Base-by-base conservation (phyloP, 1,139 yeast species). In the Hanseniaspora uvarum region DNA sequence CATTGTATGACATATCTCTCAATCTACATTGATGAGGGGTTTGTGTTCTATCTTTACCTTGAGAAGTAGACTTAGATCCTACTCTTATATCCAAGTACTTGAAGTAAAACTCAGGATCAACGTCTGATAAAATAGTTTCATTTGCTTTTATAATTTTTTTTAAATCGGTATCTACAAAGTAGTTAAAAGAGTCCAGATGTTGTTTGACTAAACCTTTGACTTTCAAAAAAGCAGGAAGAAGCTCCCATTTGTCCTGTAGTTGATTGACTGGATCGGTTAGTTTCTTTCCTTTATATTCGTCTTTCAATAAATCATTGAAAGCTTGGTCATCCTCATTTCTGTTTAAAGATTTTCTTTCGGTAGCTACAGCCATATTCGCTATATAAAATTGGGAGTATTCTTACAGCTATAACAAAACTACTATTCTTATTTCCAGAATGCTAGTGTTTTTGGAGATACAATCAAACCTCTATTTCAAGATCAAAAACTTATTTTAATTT, bases 1-100 rank as follows among this genome's bases (percentile, higher is more conserved):
- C 97, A 41, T 95, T 85, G 63, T 92, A 92, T 0, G 97, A 87
- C 72, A 92, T 75, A 63, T 92, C 99, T 68, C 99, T 79, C 59
- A 92, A 74, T 59, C 99, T 78, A 70, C 99, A 92, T 68, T 92
- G 97, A 63, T 92, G 99, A 1, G 99, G 99, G 0, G 95, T 87
- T 52, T 87, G 67, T 59, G 83, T 66, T 31, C 68, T 65, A 51
- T 70, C 74, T 39, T 65, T 70, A 1, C 74, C 70, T 3, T 75
- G 65, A 10, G 79, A 73, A 7, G 76, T 70, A 10, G 84, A 78
- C 61, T 76, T 81, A 62, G 80, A 79, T 8, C 94, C 97, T 23
- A 92, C 89, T 62, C 97, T 75, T 60, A 92, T 92, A 66, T 92
- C 97, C 58, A 86, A 75, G 66, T 92, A 92, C 62, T 87, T 87